phyloP scores from a whole-genome alignment of 2,329 filamentous ascomycete genomes.

The Hymenoscyphus infarciens region DNA sequence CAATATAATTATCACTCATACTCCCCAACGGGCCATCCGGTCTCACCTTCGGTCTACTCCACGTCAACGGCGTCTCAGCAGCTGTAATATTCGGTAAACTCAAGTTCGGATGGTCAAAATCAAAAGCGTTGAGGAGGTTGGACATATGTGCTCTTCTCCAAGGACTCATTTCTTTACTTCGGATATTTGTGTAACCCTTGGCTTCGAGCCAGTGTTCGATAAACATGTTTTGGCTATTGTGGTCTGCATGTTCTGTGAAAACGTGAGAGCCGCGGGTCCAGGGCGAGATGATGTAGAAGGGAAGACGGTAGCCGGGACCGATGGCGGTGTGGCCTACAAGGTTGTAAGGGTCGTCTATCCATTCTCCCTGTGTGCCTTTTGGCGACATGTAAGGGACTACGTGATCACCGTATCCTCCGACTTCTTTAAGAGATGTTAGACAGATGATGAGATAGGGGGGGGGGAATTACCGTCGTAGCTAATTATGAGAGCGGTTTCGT shows the following conservation, averaged over 20 bases:
- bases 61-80: slow-evolving; percentile 23
- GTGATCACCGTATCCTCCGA: slow-evolving; percentile 53
- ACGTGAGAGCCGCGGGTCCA: slow-evolving; percentile 52
- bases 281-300: slow-evolving; percentile 53
- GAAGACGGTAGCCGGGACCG: slow-evolving; percentile 48
- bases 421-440: slow-evolving; percentile 37
- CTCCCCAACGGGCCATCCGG: slow-evolving; percentile 11
- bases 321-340: slow-evolving; percentile 41
- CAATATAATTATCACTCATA: slow-evolving; percentile 43
- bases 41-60: neutral
- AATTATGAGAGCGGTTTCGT: slow-evolving; percentile 46
- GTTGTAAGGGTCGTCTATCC: slow-evolving; percentile 46
- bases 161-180: slow-evolving; percentile 40
- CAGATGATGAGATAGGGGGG: neutral
- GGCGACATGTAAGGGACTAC: slow-evolving; percentile 50
- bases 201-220: slow-evolving; percentile 46
- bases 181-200: slow-evolving; percentile 37
- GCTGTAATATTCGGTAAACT: slow-evolving; percentile 44
- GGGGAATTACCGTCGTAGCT: slow-evolving; percentile 41
- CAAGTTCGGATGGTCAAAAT: slow-evolving; percentile 44
- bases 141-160: slow-evolving; percentile 47
- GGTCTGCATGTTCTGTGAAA: slow-evolving; percentile 52
- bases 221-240: slow-evolving; percentile 53
- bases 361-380: slow-evolving; percentile 48
- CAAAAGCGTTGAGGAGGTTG: slow-evolving; percentile 45